phyloP scores from a whole-genome alignment of 208 protist genomes.

The Vickermania ingenoplastis region DNA sequence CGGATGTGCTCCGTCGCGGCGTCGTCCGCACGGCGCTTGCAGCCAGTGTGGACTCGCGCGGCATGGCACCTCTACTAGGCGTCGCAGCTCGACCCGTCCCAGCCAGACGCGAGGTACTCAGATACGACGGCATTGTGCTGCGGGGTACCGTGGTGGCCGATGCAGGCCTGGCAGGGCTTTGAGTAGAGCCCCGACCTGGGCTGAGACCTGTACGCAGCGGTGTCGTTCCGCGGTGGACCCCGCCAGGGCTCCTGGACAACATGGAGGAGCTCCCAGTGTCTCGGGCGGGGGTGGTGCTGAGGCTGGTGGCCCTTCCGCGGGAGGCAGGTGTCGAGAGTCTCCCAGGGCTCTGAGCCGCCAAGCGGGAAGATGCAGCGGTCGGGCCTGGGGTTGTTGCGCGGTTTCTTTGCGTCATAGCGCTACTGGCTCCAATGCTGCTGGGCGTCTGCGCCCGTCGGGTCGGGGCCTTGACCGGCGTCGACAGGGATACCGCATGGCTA shows the following conservation, averaged over 20 bases:
- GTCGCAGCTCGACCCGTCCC: background rate
- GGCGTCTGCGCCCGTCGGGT: constrained; percentile 14
- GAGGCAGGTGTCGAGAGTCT: constrained; percentile 7
- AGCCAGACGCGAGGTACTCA: background rate
- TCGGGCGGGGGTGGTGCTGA: background rate
- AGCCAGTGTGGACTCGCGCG: no score
- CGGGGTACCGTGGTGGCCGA: background rate
- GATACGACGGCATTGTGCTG: background rate
- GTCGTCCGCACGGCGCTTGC: background rate
- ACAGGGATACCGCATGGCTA: constrained; percentile 23
- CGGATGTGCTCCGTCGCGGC: constrained; percentile 22
- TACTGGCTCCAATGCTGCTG: no score
- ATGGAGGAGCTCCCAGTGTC: constrained; percentile 9
- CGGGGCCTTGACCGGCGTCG: constrained; percentile 49
- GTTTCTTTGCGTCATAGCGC: no score
- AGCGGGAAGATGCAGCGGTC: constrained; percentile 11
- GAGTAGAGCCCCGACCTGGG: background rate
- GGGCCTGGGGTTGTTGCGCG: no score
- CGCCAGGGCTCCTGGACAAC: constrained; percentile 13
- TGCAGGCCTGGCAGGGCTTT: background rate
- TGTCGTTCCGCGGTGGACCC: constrained; percentile 10
- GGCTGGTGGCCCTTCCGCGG: background rate
- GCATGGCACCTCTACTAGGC: background rate
- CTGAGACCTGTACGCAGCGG: constrained; percentile 1
- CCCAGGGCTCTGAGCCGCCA: constrained; percentile 5